phyloP scores from a whole-genome alignment of 345 rosid species.

The Sonneratia alba region DNA sequence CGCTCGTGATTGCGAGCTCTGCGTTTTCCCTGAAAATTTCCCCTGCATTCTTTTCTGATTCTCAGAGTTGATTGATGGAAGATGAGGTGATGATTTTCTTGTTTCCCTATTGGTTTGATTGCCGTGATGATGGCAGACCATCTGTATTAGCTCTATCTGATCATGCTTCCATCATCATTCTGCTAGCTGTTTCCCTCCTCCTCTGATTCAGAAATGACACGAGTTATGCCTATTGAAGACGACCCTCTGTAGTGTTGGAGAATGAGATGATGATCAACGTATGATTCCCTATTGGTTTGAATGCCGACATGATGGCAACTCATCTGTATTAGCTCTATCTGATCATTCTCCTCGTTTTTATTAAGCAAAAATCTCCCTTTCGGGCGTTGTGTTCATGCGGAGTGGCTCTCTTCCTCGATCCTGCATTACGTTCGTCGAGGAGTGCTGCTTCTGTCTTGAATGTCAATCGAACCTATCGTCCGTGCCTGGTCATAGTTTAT shows the following conservation, averaged over 20 bases:
- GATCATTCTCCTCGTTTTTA: slow-evolving; percentile 11
- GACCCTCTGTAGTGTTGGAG: background rate
- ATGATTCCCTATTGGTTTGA: slow-evolving; percentile 17
- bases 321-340: slow-evolving; percentile 18
- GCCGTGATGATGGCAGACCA: slow-evolving; percentile 40
- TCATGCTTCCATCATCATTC: slow-evolving; percentile 13
- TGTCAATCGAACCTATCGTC: too few relatives aligned
- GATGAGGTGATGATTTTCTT: slow-evolving; percentile 27
- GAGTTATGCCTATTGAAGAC: background rate
- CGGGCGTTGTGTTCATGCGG: too few relatives aligned
- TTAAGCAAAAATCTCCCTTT: background rate
- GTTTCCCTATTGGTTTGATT: slow-evolving; percentile 47
- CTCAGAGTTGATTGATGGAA: slow-evolving; percentile 1
- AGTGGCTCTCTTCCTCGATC: too few relatives aligned
- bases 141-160: slow-evolving; percentile 36
- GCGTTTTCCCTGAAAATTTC: too few relatives aligned
- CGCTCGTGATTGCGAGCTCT: too few relatives aligned
- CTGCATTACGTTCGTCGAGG: too few relatives aligned
- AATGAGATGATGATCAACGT: slow-evolving; percentile 3
- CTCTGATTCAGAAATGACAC: background rate
- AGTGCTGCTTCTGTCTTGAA: too few relatives aligned
- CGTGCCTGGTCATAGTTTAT: too few relatives aligned
- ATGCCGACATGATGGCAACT: slow-evolving; percentile 7
- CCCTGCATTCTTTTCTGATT: background rate
- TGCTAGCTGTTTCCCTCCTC: too few relatives aligned